Evolutionary conservation across 2,329 filamentous ascomycete genomes (phyloP), one percentile per base, ranked within the genome.

Genomic region (Acrocalymma vagum): DNA sequence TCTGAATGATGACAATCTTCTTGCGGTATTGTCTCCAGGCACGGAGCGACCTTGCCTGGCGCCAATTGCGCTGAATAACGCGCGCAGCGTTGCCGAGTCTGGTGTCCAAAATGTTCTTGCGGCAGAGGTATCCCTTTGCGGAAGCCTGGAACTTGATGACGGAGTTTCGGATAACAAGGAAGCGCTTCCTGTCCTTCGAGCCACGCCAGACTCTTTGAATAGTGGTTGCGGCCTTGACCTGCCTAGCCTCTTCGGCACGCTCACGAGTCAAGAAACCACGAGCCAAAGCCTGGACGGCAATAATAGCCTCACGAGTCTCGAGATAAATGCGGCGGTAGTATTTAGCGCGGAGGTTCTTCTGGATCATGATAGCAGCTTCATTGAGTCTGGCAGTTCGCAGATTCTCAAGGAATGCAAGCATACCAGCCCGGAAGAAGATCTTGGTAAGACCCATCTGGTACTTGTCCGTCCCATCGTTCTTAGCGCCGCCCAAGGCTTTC

Each of bases 401-500:
- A 56, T 96, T 96, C 74, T 99, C 94, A 34, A 99, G 78, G 76
- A 96, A 96, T 6, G 94, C 94, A 59, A 99, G 85, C 94, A 99
- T 99, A 71, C 94, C 94, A 40, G 94, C 94, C 46, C 94, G 88
- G 84, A 99, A 99, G 77, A 99, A 99, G 67, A 99, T 96, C 77
- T 99, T 99, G 36, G 93, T 97, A 54, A 97, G 78, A 74, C 94
- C 94, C 52, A 99, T 83, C 74, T 99, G 94, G 67, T 97, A 99
- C 73, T 96, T 99, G 76, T 97, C 94, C 28, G 80, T 89, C 55
- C 84, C 85, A 48, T 77, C 74, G 26, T 73, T 72, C 57, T 88
- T 85, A 41, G 90, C 67, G 30, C 67, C 65, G 26, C 76, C 93
- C 20, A 99, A 79, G 1, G 92, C 94, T 72, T 92, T 94, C 45